Evolutionary conservation across 2,329 filamentous ascomycete genomes (phyloP), one percentile per base, ranked within the genome.

Genomic region (Trichophaea hybrida): DNA sequence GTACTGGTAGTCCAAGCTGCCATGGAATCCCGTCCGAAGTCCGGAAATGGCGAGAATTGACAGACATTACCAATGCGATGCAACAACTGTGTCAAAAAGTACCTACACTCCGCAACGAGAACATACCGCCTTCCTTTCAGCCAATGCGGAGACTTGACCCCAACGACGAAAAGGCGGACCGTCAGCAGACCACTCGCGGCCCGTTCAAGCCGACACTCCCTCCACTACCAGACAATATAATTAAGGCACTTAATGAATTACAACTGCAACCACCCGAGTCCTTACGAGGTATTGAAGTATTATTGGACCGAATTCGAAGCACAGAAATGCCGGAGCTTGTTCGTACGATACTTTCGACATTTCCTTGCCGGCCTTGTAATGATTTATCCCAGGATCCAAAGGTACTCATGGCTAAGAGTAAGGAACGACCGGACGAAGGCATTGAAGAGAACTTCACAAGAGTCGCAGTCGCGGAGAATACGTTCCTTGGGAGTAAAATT

Each of bases 301-400:
- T 35, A 2, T 54, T 63, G 10, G 15, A 54, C 12, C 17, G 37
- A 6, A n/a, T 61, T 13, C 54, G 49, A 34, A 52, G 33, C 32
- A 31, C 32, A 2, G 24, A 57, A 50, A 61, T 52, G 2, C 32
- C 44, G 10, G 31, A n/a, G 1, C 51, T 61, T n/a, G 37, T 63
- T 17, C 10, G 35, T 2, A 17, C 24, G 12, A 32, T 63, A 8
- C 34, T 63, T 7, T 31, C 7, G 31, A 59, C 55, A 24, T 63
- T 63, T 31, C 59, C 61, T 6, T 63, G 61, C n/a, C 55, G 59
- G 5, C 10, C 46, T 5, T 63, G 61, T 31, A 46, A 56, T 13
- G 35, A 2, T 13, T 13, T 24, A 17, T 24, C 48, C 5, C 48
- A 2, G 55, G 51, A 6, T 40, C 53, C n/a, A 55, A 54, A 33